Base-by-base conservation (phyloP, 768 basidiomycete genomes). In the Mycena indigotica region DNA sequence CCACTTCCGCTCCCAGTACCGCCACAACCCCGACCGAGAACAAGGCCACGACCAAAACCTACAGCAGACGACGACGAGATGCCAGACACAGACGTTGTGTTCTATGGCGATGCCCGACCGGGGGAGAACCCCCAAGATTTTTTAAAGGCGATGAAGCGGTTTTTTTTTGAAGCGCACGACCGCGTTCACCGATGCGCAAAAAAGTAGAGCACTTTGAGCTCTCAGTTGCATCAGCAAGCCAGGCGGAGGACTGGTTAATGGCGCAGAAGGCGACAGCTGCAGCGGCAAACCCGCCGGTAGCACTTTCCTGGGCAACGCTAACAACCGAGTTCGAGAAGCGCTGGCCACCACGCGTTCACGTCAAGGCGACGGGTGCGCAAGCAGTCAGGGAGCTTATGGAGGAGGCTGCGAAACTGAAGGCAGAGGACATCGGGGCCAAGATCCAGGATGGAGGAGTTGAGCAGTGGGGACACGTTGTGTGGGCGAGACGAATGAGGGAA, bases 11-110 rank as follows among this genome's bases (percentile, higher is more conserved):
- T 17, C n/a, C n/a, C n/a, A n/a, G n/a, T n/a, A n/a, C n/a, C n/a
- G 17, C 32, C 32, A 35, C 32, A 8, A 35, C n/a, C 32, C 17
- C 32, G n/a, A n/a, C n/a, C 32, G 10, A 8, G 17, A 8, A 35
- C 8, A 17, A 8, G 32, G 32, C 32, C 17, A 17, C 17, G 17
- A 8, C 8, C 17, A n/a, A n/a, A n/a, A n/a, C n/a, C n/a, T n/a
- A n/a, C n/a, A n/a, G n/a, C n/a, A n/a, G 53, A 55, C 17, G 53
- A 55, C 38, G 45, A 45, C 41, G 41, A 44, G n/a, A 55, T 45
- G 41, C 16, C 40, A 4, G 53, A 55, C 15, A 39, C 23, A n/a
- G n/a, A n/a, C 28, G 29, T 40, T n/a, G 30, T 55, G 41, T 55
- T 55, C 28, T 55, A 55, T 25, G 53, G 53, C 10, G 45, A 55